Evolutionary conservation across 192 early-diverging fungal species (phyloP).

Genomic region (Diversispora eburnea): DNA sequence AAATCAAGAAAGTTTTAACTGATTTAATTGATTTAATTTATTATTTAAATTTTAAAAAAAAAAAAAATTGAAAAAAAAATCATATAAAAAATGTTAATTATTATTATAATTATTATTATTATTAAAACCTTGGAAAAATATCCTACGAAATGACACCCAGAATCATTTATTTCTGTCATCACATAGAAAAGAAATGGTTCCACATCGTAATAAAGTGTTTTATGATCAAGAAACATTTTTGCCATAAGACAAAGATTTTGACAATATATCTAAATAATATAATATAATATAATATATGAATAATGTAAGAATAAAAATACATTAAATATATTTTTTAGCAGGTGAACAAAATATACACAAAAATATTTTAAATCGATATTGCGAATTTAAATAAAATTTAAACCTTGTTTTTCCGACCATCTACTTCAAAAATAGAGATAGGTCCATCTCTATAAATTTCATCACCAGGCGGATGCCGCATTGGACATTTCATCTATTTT

Average conservation of each 20-base stretch:
- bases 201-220: constrained; percentile 95
- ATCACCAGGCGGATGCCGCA: constrained; percentile 88
- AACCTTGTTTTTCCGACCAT: constrained; percentile 89
- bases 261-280: constrained; percentile 72
- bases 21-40: neutral
- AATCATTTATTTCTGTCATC: constrained; percentile 75
- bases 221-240: constrained; percentile 97
- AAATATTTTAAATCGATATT: neutral
- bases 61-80: neutral
- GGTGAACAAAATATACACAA: no score
- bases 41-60: neutral
- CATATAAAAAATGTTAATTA: no score
- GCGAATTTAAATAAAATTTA: constrained; percentile 5
- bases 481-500: constrained; percentile 64
- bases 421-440: constrained; percentile 92
- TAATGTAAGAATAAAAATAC: no score
- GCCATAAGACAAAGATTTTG: constrained; percentile 94
- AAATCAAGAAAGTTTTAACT: neutral
- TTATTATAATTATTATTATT: neutral
- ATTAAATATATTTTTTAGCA: no score
- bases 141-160: constrained; percentile 87
- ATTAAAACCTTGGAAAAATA: constrained; percentile 85
- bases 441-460: constrained; percentile 92
- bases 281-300: neutral
- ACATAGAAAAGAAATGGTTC: constrained; percentile 98